phyloP scores from a whole-genome alignment of 345 rosid genomes.

The Boechera stricta region DNA sequence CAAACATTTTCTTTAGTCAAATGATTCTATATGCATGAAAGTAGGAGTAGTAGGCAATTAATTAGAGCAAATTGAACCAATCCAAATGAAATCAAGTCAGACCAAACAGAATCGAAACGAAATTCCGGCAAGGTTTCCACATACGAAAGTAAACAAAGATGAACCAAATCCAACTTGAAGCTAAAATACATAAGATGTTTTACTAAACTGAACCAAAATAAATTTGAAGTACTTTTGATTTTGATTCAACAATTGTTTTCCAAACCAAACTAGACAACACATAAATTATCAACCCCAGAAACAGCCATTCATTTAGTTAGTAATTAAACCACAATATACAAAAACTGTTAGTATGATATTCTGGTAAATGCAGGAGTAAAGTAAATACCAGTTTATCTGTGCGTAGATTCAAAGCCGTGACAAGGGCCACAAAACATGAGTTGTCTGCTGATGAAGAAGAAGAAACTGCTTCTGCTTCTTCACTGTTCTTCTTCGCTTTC shows the following conservation, averaged over 20 bases:
- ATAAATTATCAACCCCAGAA: background rate
- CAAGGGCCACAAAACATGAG: constrained; percentile 8
- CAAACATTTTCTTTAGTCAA: background rate
- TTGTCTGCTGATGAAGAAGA: constrained; percentile 9
- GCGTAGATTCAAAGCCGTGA: constrained; percentile 8
- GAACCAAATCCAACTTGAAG: background rate
- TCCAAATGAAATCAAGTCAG: background rate
- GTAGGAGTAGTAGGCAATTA: background rate
- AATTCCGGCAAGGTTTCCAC: background rate
- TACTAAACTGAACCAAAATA: background rate
- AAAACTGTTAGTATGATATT: background rate
- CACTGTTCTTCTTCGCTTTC: constrained; percentile 12
- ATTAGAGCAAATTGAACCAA: background rate
- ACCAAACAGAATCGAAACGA: background rate
- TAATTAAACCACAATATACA: background rate
- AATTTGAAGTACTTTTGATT: background rate
- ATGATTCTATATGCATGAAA: background rate
- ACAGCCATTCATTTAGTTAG: background rate
- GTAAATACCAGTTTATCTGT: constrained; percentile 24
- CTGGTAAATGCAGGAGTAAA: background rate
- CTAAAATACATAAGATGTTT: background rate
- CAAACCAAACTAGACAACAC: background rate
- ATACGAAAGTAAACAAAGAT: background rate
- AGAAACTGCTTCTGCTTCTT: background rate
- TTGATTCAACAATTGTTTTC: background rate